These are phyloP conservation scores for Hevea brasiliensis DNA, from an alignment of 345 rosid species.

Conservation along the genomic window DNA sequence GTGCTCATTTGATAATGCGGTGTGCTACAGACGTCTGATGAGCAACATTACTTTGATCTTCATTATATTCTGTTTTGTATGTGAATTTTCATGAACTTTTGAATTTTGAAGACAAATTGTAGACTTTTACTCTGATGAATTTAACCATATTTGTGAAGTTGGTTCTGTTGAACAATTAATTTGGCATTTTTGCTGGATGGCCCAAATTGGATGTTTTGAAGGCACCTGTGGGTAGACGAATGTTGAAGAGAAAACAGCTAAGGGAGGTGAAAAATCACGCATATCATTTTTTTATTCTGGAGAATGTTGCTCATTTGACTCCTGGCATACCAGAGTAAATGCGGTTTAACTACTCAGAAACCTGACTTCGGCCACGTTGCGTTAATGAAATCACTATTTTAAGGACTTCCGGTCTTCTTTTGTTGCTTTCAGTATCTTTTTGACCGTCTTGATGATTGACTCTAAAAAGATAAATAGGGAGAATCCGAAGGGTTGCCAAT, in stretches of 20 bases:
- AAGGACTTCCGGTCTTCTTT: not conserved
- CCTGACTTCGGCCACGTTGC: not conserved
- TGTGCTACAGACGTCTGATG: constrained; percentile 16
- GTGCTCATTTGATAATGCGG: constrained; percentile 9
- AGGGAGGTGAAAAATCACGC: not conserved
- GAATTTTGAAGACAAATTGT: constrained; percentile 2
- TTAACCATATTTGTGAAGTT: constrained; percentile 6
- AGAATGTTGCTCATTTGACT: not conserved
- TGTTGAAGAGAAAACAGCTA: not conserved
- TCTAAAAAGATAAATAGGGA: no score
- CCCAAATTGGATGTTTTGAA: not conserved
- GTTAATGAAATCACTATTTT: not conserved
- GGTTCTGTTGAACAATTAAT: not conserved
- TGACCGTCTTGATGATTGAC: no score
- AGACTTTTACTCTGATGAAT: not conserved
- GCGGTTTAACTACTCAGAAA: not conserved
- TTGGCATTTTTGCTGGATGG: not conserved
- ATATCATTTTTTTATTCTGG: not conserved
- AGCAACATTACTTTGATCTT: constrained; percentile 15
- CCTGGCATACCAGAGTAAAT: not conserved
- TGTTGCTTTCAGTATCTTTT: no score
- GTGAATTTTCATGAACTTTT: constrained; percentile 14
- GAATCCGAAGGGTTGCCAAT: not conserved
- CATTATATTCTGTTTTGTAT: constrained; percentile 11
- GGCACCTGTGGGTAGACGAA: not conserved